A percentile compares a stretch with the other conserved stretches of the same genome.
phyloP scores from a whole-genome alignment of 345 rosid species.

The Euphorbia peplus region DNA sequence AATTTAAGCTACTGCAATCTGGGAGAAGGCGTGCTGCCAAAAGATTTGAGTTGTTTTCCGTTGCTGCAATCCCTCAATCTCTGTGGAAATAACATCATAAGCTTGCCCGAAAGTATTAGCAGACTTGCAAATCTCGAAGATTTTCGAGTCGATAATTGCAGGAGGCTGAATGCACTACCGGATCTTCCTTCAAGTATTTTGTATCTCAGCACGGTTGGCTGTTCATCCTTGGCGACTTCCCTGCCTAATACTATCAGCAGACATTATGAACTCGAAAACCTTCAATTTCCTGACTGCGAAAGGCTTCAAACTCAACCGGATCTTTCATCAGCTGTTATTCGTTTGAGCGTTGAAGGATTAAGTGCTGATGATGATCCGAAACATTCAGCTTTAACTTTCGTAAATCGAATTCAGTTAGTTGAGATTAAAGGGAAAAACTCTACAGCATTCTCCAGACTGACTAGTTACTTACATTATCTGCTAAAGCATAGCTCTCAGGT shows the following conservation, averaged over 20 bases:
- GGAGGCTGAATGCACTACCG: constrained; percentile 19
- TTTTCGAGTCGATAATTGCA: constrained; percentile 11
- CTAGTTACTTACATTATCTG: constrained; percentile 8
- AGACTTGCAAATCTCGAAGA: constrained; percentile 13
- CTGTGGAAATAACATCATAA: not conserved
- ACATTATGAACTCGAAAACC: not conserved
- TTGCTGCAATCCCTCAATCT: constrained; percentile 11
- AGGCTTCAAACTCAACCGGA: constrained; percentile 1
- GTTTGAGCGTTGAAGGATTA: constrained; percentile 2
- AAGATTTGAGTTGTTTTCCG: constrained; percentile 9
- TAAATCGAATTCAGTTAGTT: not conserved
- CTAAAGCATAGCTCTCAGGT: constrained; percentile 14
- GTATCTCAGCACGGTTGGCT: constrained; percentile 5
- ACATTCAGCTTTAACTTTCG: not conserved
- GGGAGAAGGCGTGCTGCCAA: constrained; percentile 15
- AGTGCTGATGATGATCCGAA: not conserved
- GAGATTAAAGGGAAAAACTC: constrained; percentile 9
- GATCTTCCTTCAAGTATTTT: constrained; percentile 21
- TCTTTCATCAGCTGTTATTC: not conserved
- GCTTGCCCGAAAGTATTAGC: constrained; percentile 15
- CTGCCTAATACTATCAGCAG: not conserved
- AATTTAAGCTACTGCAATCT: constrained; percentile 13
- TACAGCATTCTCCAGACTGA: not conserved
- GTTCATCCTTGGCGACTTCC: constrained; percentile 7
- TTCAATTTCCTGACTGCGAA: not conserved